Evolutionary conservation across 345 rosid species (phyloP), one percentile per base, ranked within the genome.

Genomic region (Excoecaria cochinchinensis): DNA sequence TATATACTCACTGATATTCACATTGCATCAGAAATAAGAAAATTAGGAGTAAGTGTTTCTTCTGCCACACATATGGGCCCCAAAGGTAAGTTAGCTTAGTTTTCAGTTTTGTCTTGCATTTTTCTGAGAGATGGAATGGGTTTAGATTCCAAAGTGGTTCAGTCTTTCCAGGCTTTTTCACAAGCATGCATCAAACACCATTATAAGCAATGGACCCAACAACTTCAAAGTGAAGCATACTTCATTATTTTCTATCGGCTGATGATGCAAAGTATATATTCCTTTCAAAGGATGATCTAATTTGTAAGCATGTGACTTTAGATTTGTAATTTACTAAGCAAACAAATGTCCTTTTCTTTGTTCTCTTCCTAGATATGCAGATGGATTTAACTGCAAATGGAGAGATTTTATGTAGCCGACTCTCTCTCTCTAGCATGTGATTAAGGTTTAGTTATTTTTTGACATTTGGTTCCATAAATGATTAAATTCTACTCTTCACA

Each of bases 161-260:
- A 48, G 39, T 24, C 71, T 68, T 68, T 48, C 21, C 17, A 9
- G 24, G 3, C 48, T 64, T 56, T 39, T 22, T 68, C 57, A 47
- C 57, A 68, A 48, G 71, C 71, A 68, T 68, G 71, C 57, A 47
- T 3, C 42, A 68, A 24, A 48, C 39, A 68, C 57, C 21, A 68
- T 68, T 12, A 68, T 68, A 48, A 68, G 21, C 71, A 13, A 47
- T 68, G 71, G 71, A 25, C 71, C 71, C 42, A 47, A 4, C 71
- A 24, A 47, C 19, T 55, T 39, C 24, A 63, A 39, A 40, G 17
- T 64, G 68, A 64, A 44, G 10, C 7, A 19, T 39, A 64, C 39
- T 16, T 39, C 14, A 64, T 64, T 12, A 15, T 21, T 39, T 25
- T 14, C 31, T 31, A 31, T 31, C 31, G 31, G 31, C 40, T 64